Evolutionary conservation across 345 rosid genomes (phyloP).

Genomic region (Eucalyptus albens): DNA sequence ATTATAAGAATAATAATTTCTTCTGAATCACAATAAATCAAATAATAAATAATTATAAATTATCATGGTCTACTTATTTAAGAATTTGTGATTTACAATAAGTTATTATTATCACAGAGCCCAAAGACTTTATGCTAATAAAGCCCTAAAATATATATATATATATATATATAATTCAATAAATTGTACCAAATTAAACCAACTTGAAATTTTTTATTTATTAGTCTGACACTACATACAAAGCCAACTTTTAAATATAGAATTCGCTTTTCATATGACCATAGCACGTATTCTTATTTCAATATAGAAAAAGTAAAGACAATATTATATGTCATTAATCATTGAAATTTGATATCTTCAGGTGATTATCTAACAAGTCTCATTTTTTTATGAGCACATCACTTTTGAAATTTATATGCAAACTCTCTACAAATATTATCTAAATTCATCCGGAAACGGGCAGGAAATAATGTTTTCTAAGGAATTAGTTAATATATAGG

Average conservation of each 20-base stretch:
- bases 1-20: fast-evolving
- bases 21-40: fast-evolving
- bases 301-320: no score
- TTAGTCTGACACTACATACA: not conserved
- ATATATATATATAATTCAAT: not conserved
- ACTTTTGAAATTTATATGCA: not conserved
- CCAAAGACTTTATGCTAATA: no score
- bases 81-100: no score
- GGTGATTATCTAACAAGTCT: not conserved
- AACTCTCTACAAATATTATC: not conserved
- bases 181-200: not conserved
- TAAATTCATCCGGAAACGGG: not conserved
- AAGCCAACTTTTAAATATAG: not conserved
- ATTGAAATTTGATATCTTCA: no score
- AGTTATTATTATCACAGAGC: fast-evolving
- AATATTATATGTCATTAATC: not conserved
- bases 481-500: not conserved
- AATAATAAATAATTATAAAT: no score
- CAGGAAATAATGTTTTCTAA: no score
- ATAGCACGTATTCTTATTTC: not conserved
- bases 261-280: not conserved
- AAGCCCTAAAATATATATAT: no score
- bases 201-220: no score
- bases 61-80: no score
- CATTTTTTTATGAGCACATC: not conserved